Conservation (phyloP, 441 rosid genomes). For the Gossypium davidsonii region DNA sequence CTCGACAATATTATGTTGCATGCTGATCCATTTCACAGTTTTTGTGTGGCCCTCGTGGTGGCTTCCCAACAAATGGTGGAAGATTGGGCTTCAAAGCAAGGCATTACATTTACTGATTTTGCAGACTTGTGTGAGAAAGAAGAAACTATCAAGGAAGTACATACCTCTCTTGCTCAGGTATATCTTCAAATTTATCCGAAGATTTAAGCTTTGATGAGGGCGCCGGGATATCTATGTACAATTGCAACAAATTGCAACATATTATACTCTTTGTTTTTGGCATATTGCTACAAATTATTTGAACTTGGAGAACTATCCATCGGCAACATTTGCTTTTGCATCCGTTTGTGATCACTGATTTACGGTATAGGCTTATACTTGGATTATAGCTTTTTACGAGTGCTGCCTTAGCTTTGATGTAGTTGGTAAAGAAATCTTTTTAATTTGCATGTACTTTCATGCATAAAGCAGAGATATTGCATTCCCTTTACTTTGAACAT, state of each 20-base stretch:
- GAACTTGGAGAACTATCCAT: no score
- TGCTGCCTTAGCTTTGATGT: no score
- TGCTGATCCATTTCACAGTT: slow-evolving; percentile 85
- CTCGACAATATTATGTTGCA: slow-evolving; percentile 82
- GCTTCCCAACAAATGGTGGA: slow-evolving; percentile 54
- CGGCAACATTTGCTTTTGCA: no score
- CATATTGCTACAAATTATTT: no score
- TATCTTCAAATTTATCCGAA: not conserved
- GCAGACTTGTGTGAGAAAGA: slow-evolving; percentile 54
- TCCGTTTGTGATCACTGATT: no score
- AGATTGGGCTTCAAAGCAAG: slow-evolving; percentile 77
- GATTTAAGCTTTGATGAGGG: no score
- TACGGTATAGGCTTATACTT: no score
- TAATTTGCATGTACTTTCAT: not conserved
- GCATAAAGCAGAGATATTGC: not conserved
- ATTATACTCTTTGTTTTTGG: no score
- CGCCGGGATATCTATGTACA: no score
- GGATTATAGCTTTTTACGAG: no score
- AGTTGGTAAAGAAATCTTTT: not conserved
- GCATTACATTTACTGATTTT: slow-evolving; percentile 39
- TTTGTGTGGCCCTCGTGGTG: slow-evolving; percentile 84
- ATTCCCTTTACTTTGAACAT: not conserved
- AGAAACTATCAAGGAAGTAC: slow-evolving; percentile 64
- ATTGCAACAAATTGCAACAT: no score
- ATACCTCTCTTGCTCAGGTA: slow-evolving; percentile 74